Percentiles rank a stretch among this genome's conserved stretches.
Conservation (phyloP, 352 stramenopile species). For the Phytophthora hibernalis region DNA sequence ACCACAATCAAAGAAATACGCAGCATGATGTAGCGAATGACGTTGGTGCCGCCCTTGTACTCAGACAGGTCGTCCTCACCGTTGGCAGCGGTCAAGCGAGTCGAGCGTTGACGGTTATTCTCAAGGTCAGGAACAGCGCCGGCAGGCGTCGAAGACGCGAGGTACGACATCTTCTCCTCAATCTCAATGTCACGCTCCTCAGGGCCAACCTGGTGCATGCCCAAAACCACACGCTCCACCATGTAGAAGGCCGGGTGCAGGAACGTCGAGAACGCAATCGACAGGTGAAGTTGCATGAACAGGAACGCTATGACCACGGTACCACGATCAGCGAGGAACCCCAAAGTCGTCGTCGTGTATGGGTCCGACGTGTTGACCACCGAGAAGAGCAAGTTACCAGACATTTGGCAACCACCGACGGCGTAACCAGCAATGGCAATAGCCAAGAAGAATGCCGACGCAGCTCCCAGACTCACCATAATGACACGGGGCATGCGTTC, state of each 20-base stretch:
- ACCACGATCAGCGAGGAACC: constrained; percentile 45
- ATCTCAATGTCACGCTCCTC: constrained; percentile 24
- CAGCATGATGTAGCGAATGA: constrained; percentile 38
- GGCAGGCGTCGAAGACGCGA: constrained; percentile 11
- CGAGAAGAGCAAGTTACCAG: constrained; percentile 62
- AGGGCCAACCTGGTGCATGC: constrained; percentile 42
- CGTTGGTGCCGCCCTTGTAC: constrained; percentile 36
- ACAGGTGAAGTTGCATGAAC: constrained; percentile 64
- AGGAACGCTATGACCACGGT: constrained; percentile 49
- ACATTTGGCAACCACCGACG: constrained; percentile 53
- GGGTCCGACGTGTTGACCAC: constrained; percentile 36
- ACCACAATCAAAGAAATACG: constrained; percentile 43
- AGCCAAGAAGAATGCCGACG: constrained; percentile 53
- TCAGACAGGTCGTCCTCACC: constrained; percentile 29
- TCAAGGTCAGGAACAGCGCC: constrained; percentile 16
- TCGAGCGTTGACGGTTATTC: constrained; percentile 5
- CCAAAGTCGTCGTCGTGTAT: constrained; percentile 35
- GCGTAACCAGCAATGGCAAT: constrained; percentile 45
- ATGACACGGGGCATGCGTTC: constrained; percentile 59
- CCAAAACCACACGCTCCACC: constrained; percentile 48
- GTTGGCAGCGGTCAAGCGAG: constrained; percentile 12
- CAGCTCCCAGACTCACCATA: constrained; percentile 43
- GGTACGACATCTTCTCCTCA: constrained; percentile 36
- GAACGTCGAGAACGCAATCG: constrained; percentile 56
- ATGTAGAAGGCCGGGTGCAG: constrained; percentile 60